Conservation (phyloP, 116 monocot species). For the Phalaenopsis hybrid region DNA sequence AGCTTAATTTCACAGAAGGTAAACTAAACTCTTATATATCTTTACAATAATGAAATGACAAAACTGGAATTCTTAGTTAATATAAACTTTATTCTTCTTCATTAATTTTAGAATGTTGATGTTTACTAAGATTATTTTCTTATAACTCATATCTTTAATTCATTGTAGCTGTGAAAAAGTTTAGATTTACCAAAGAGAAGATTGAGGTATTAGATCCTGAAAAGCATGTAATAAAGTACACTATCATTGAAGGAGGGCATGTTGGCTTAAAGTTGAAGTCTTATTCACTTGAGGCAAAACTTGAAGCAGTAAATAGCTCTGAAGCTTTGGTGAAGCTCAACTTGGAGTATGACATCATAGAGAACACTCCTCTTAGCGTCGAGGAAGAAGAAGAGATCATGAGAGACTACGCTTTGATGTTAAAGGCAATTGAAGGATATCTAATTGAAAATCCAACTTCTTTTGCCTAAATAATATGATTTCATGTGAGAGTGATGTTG, state of each 20-base stretch:
- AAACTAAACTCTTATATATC: not conserved
- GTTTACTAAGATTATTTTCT: not conserved
- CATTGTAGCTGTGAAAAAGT: constrained; percentile 10
- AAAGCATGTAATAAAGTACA: not conserved
- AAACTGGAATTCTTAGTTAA: not conserved
- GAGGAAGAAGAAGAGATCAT: constrained; percentile 18
- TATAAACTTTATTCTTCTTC: not conserved
- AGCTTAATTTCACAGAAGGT: constrained; percentile 2
- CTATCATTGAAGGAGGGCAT: constrained; percentile 3
- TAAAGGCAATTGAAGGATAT: constrained; percentile 36
- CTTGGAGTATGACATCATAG: constrained; percentile 21
- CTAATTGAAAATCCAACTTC: constrained; percentile 31
- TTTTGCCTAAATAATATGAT: constrained; percentile 13
- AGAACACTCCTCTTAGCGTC: constrained; percentile 13
- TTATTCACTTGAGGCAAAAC: constrained; percentile 12
- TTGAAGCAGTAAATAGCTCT: constrained; percentile 13
- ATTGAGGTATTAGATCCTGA: constrained; percentile 4
- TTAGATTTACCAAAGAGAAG: not conserved
- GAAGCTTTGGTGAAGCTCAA: constrained; percentile 17
- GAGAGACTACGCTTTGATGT: not conserved
- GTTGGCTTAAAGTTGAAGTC: constrained; percentile 10
- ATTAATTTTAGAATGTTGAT: not conserved
- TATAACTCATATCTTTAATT: not conserved
- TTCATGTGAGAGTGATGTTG: not conserved
- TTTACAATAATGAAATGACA: not conserved